Evolutionary conservation across 768 basidiomycete genomes (phyloP).

Genomic region (Suillus lakei): DNA sequence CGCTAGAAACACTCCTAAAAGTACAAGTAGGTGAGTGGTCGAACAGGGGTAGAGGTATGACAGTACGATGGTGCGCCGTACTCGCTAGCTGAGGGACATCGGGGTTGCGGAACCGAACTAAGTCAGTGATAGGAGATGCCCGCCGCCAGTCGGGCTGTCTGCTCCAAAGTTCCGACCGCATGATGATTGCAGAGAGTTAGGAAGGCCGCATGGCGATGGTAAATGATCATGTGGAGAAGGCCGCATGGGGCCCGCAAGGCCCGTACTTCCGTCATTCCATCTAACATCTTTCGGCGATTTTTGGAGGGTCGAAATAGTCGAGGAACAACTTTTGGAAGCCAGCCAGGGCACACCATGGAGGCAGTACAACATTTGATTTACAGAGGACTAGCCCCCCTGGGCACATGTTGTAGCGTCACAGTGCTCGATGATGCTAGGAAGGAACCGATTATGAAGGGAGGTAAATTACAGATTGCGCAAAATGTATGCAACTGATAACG

Average conservation of each 20-base stretch:
- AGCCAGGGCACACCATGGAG: background rate
- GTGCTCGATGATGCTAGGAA: background rate
- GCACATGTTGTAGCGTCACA: background rate
- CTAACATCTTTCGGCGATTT: background rate
- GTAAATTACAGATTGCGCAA: background rate
- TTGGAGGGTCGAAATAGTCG: background rate
- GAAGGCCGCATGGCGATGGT: background rate
- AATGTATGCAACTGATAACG: conserved; percentile 12
- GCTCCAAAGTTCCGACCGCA: background rate
- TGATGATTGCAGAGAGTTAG: background rate
- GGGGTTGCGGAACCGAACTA: background rate
- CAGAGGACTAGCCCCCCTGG: background rate
- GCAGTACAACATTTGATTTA: background rate
- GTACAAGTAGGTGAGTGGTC: background rate
- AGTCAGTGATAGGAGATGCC: background rate
- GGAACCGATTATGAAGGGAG: background rate
- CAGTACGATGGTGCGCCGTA: background rate
- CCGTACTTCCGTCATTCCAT: background rate
- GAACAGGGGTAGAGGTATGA: background rate
- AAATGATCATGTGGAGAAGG: background rate
- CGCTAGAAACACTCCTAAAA: too few relatives aligned
- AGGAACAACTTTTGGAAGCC: background rate
- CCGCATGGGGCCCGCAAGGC: background rate
- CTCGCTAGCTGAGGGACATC: background rate
- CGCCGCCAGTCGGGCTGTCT: background rate